Evolutionary conservation across 2,329 filamentous ascomycete species (phyloP).

Genomic region (Aspergillus hiratsukae): DNA sequence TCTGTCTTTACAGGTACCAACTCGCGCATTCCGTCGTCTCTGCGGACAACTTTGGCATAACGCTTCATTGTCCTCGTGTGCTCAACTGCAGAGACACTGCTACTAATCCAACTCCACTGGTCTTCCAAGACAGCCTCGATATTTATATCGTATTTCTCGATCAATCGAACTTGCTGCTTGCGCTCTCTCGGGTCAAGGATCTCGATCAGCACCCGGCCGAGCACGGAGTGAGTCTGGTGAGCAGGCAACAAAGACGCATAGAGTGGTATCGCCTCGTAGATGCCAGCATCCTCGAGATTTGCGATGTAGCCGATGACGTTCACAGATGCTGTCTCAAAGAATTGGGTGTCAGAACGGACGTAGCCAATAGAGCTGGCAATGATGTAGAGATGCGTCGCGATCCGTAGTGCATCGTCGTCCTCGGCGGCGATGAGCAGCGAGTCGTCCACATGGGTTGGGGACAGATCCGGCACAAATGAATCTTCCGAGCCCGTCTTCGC

Average conservation of each 20-base stretch:
- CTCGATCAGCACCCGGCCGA: slow-evolving; percentile 73
- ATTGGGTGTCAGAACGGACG: slow-evolving; percentile 46
- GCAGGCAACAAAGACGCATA: slow-evolving; percentile 76
- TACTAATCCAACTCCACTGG: slow-evolving; percentile 51
- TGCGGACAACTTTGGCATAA: slow-evolving; percentile 47
- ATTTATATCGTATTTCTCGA: slow-evolving; percentile 70
- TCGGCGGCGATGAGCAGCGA: slow-evolving; percentile 34
- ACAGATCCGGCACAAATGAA: slow-evolving; percentile 31
- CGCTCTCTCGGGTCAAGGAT: slow-evolving; percentile 64
- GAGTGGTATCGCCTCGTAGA: slow-evolving; percentile 75
- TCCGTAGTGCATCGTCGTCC: slow-evolving; percentile 59
- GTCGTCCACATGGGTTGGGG: slow-evolving; percentile 54
- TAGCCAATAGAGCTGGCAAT: slow-evolving; percentile 59
- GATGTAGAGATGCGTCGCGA: slow-evolving; percentile 64
- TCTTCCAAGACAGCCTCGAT: slow-evolving; percentile 67
- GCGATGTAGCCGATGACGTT: slow-evolving; percentile 78
- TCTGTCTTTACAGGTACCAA: slow-evolving; percentile 64
- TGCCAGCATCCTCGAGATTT: slow-evolving; percentile 65
- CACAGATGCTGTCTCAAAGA: slow-evolving; percentile 58
- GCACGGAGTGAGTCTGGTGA: slow-evolving; percentile 61
- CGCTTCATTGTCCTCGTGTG: slow-evolving; percentile 25
- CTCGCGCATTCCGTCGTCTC: slow-evolving; percentile 43
- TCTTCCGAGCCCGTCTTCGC: slow-evolving; percentile 22
- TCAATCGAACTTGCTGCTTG: slow-evolving; percentile 64
- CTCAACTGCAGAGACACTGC: slow-evolving; percentile 31